Base-by-base conservation (phyloP, 768 basidiomycete species). In the Mycena venus region DNA sequence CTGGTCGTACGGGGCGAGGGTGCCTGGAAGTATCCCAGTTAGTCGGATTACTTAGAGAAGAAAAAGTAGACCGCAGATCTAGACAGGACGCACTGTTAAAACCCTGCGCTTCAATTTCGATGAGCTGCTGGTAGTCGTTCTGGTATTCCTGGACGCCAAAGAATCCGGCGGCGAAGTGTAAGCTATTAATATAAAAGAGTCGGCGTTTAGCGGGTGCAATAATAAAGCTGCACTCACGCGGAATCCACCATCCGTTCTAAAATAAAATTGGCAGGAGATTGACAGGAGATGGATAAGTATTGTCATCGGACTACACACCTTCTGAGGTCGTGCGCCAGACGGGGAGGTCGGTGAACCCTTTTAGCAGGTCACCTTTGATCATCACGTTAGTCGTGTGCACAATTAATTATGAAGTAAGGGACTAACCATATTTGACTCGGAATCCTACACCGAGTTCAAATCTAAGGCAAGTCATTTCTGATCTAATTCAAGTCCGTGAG, bases 371-470 rank as follows among this genome's bases (percentile, higher is more conserved):
- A 29, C 83, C 95, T 95, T 32, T 12, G 73, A 89, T 89, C 19
- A 94, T 94, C 14, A 95, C 91, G 77, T 91, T 90, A 81, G 92
- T 94, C 2, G 88, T 88, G n/a, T n/a, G n/a, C n/a, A n/a, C 93
- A 93, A 96, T 49, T 86, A 87, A 77, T 93, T 91, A 81, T 95
- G 82, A 79, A 95, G 94, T 1, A 83, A 75, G 29, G 94, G 81
- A 4, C 40, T 3, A 9, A 68, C 92, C 93, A 75, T 94, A 94
- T 83, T 91, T 88, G 27, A 92, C 84, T 23, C 90, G 85, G 74
- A 91, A 90, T 12, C 90, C 89, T 11, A 91, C 85, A 32, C 91
- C 89, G 70, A 92, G 74, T 59, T 89, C 85, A 62, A 86, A 85
- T 40, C 85, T 86, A n/a, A 2, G 2, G 6, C 27, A 25, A n/a